Base-by-base conservation (phyloP, 176 grass and related monocot species). In the Musa troglodytarum region DNA sequence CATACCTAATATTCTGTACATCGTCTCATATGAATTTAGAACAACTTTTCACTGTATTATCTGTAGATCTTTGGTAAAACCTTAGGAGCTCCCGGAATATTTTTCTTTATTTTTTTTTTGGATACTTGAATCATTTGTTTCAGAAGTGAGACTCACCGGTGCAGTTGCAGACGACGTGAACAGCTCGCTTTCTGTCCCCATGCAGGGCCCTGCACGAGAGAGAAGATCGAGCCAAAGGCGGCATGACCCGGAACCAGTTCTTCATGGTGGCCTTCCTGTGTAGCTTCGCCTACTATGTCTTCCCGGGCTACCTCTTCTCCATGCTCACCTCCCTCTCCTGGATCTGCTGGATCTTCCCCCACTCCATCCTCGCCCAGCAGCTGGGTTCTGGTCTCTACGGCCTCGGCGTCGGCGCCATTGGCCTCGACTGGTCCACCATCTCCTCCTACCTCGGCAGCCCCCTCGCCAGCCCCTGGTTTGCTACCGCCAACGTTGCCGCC, bases 381-480 rank as follows among this genome's bases (percentile, higher is more conserved):
- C 79, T 97, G 5, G 94, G 94, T 34, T 97, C 90, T 0, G 93
- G 93, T 2, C 86, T 97, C 43, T 55, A 52, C 0, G 93, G 93
- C 15, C 90, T 97, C 0, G 90, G 94, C 11, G 72, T 97, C 10
- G 90, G 90, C 2, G 90, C 90, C 4, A 75, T 93, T 1, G 87
- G 93, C 1, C 86, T 97, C 0, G 93, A 97, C 84, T 97, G 93
- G 93, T 88, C 90, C 2, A 78, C 77, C 1, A 58, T 93, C 56
- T 97, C 90, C 76, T 83, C 90, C 10, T 97, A 97, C 81, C 80
- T 97, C 4, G 87, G 87, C 10, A 97, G 93, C 63, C 93, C 93
- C 6, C 93, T 97, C 14, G 93, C 93, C 63, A 97, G 94, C 81
- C 94, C 94, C 50, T 93, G 93, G 93, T 97, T 97, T 1, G 93